Percentiles rank a stretch among this genome's conserved stretches.
Evolutionary conservation across 2,329 filamentous ascomycete species (phyloP).

Genomic region (Cryphonectria radicalis): DNA sequence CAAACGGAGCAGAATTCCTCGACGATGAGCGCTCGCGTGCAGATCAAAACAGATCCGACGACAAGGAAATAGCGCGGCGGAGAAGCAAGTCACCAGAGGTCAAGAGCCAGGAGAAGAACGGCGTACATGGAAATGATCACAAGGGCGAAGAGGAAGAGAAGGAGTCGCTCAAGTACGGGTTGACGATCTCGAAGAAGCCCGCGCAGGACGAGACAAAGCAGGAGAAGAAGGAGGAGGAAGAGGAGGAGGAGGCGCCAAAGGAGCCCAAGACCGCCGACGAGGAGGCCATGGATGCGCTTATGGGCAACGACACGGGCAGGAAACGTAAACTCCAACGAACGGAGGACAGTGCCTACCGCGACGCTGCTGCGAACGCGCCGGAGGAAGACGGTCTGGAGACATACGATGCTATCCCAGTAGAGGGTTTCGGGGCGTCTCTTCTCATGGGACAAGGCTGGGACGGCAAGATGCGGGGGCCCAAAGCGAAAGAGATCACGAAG

Average conservation of each 20-base stretch:
- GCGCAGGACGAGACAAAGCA: constrained; percentile 43
- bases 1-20: constrained; percentile 26
- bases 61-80: constrained; percentile 12
- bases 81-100: constrained; percentile 9
- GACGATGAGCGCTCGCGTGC: constrained; percentile 10
- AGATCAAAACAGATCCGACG: constrained; percentile 4
- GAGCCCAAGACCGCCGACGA: constrained; percentile 45
- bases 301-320: constrained; percentile 56
- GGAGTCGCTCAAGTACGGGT: constrained; percentile 44
- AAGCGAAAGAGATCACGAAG: constrained; percentile 68
- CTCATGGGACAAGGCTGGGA: constrained; percentile 97
- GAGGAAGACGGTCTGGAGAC: constrained; percentile 78
- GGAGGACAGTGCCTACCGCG: constrained; percentile 71
- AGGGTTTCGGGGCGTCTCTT: constrained; percentile 90
- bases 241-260: constrained; percentile 25
- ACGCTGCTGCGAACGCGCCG: constrained; percentile 73
- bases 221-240: constrained; percentile 40
- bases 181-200: constrained; percentile 40
- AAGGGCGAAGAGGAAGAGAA: constrained; percentile 40
- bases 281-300: constrained; percentile 68
- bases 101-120: neutral
- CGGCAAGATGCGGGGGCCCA: constrained; percentile 61
- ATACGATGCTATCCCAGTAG: constrained; percentile 87
- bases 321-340: constrained; percentile 59
- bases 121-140: constrained; percentile 32